Percentiles rank a stretch among this genome's conserved stretches.
Evolutionary conservation across 306 rosid genomes (phyloP).

Genomic region (Luffa acutangula): DNA sequence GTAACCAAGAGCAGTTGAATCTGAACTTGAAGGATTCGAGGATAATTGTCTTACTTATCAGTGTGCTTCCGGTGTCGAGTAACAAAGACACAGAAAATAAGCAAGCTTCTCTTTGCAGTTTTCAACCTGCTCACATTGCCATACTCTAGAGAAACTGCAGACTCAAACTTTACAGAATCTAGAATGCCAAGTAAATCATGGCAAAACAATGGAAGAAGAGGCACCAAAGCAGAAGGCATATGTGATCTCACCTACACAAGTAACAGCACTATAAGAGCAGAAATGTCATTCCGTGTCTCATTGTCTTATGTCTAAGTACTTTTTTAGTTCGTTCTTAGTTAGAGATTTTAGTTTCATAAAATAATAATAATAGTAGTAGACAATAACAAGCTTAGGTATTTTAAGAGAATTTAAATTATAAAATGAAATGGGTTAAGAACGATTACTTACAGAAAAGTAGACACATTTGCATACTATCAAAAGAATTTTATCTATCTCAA

Average conservation of each 20-base stretch:
- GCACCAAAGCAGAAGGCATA: constrained; percentile 67
- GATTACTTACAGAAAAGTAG: constrained; percentile 61
- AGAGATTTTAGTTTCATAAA: background rate
- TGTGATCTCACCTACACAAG: constrained; percentile 61
- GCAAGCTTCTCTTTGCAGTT: constrained; percentile 74
- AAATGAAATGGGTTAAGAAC: background rate
- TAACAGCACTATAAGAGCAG: constrained; percentile 15
- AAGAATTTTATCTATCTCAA: constrained; percentile 47
- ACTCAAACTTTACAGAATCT: constrained; percentile 48
- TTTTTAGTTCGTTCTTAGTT: background rate
- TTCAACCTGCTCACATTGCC: constrained; percentile 47
- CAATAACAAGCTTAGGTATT: background rate
- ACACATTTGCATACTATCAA: constrained; percentile 73
- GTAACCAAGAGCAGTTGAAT: constrained; percentile 8
- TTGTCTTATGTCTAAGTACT: background rate
- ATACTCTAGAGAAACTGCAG: constrained; percentile 23
- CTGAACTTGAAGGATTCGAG: background rate
- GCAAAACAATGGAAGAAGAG: constrained; percentile 48
- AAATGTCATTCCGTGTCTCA: background rate
- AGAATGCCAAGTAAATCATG: constrained; percentile 52
- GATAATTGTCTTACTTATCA: constrained; percentile 50
- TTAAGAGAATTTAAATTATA: background rate
- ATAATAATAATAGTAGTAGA: background rate
- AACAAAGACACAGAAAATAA: constrained; percentile 55
- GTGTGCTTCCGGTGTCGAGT: constrained; percentile 76